Evolutionary conservation across 352 stramenopile genomes (phyloP).

Genomic region (Phytophthora vignae): DNA sequence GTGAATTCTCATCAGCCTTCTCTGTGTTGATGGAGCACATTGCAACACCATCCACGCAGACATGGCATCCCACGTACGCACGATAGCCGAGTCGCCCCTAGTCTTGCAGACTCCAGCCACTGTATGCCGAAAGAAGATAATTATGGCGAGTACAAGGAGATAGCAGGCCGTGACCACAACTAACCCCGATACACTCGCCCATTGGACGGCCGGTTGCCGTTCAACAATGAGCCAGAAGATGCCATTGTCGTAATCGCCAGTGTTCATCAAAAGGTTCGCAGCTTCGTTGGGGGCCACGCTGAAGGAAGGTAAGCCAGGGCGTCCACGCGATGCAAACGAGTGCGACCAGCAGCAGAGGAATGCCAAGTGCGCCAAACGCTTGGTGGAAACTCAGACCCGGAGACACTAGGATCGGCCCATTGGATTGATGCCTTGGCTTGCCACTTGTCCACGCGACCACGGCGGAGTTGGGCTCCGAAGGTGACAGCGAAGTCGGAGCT

Average conservation of each 20-base stretch:
- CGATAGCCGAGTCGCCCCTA: not conserved
- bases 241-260: constrained; percentile 34
- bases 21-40: not conserved
- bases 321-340: constrained; percentile 35
- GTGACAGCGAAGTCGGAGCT: not conserved
- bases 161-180: constrained; percentile 9
- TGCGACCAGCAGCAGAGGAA: constrained; percentile 12
- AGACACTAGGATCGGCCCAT: not conserved
- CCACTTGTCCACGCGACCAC: not conserved
- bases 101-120: not conserved
- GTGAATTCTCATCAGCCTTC: not conserved
- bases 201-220: constrained; percentile 1
- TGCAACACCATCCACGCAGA: not conserved
- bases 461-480: not conserved
- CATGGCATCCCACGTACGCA: not conserved
- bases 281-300: constrained; percentile 27
- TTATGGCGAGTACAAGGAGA: constrained; percentile 12
- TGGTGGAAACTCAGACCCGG: constrained; percentile 11
- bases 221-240: constrained; percentile 42
- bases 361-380: constrained; percentile 17
- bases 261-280: constrained; percentile 46
- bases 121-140: constrained; percentile 13
- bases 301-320: constrained; percentile 31
- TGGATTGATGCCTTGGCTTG: constrained; percentile 1
- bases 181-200: constrained; percentile 12